Evolutionary conservation across 129 eudicot species (phyloP), one percentile per base, ranked within the genome.

Genomic region (Saussurea involucrata): DNA sequence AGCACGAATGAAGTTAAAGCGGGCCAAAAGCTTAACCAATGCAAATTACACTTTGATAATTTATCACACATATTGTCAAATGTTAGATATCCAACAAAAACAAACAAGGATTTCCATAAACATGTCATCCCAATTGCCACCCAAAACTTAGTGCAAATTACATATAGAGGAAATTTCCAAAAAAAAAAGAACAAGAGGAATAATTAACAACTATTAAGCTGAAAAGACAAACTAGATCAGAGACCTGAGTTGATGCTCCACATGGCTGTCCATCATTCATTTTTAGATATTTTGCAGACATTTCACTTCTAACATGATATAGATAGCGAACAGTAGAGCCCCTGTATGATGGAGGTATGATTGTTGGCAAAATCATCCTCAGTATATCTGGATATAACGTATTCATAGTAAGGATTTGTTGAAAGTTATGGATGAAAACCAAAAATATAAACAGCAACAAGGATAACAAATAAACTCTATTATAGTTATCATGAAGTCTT

Each of bases 301-400:
- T 72, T 64, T 87, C 71, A 80, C 84, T 83, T 83, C 83, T 87
- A 69, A 86, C 86, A 81, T 91, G 91, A 85, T 95, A 95, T 25
- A 91, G 68, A 77, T 95, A 95, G 37, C 99, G 96, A 76, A 95
- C 88, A 27, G 99, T 88, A 67, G 99, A 84, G 49, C 99, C 99
- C 85, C 87, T 86, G 89, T 89, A 92, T 66, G 99, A 95, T 80
- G 99, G 99, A 76, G 99, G 99, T 66, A 95, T 86, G 79, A 70
- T 33, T 85, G 75, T 83, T 9, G 99, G 99, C 68, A 95, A 81
- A 80, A 87, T 82, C 24, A 92, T 88, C 58, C 91, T 86, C 79
- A 95, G 83, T 78, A 89, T 76, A 95, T 91, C 99, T 95, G 97
- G 73, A 82, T 27, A 82, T 37, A 77, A 68, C 63, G 17, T 13